Evolutionary conservation across 2,329 filamentous ascomycete genomes (phyloP), one percentile per base, ranked within the genome.

Genomic region (Beauveria sp.): DNA sequence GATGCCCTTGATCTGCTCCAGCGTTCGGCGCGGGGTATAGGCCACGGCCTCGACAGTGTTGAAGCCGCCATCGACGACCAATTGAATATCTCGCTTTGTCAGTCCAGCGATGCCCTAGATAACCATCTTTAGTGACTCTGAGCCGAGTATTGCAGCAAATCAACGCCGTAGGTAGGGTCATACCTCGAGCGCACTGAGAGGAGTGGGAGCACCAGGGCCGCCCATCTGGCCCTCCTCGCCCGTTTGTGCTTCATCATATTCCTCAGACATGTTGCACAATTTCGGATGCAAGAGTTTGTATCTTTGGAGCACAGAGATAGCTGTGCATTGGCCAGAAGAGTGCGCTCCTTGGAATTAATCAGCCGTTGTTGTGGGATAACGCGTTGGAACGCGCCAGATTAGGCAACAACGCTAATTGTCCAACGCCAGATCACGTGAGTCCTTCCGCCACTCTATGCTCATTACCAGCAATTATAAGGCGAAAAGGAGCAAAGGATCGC

Each of bases 1-100:
- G 40, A 99, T 96, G 62, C 95, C 95, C 74, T 98, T 99, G 75
- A 99, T 93, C 73, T 96, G 91, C 74, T 99, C 93, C 20, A 99
- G 78, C 61, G 88, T 79, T 70, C 93, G 86, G 58, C 84, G 89
- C 72, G 95, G 85, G 3, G 86, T 98, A 72, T 99, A 99, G 55
- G 95, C 95, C 63, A 99, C 89, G 2, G 93, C 88, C 75, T 99
- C 95, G 43, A 99, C 92, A 0, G 95, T 99, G 73, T 98, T 91
- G 74, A 87, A 98, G 5, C 95, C 95, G 45, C 90, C 93, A 70
- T 98, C 93, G 20, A 96, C 80, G 24, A 99, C 86, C 45, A 97
- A 80, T 72, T 97, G 95, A 68, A 98, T 96, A 72, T 99, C 95
- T 70, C 96, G 86, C 68, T 93, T 93, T n/a, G 93, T 96, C 66